These are phyloP conservation scores for Arachis monticola DNA, from an alignment of 331 rosid genomes.

Conservation along the genomic window DNA sequence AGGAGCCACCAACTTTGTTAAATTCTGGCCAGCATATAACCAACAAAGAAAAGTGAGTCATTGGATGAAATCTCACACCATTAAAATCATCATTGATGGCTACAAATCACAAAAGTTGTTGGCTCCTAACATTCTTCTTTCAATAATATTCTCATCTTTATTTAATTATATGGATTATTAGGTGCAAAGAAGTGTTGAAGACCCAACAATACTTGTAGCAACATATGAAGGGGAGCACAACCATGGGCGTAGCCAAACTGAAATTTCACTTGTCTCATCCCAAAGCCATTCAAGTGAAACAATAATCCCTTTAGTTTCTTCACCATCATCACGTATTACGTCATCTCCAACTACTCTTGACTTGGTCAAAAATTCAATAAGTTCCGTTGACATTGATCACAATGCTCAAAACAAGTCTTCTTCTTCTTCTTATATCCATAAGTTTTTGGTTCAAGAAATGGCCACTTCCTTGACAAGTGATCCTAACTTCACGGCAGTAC, in stretches of 20 bases:
- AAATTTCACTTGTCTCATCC: slow-evolving; percentile 39
- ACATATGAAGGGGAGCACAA: slow-evolving; percentile 93
- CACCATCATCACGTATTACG: background rate
- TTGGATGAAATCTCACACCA: too few relatives aligned
- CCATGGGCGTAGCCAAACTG: slow-evolving; percentile 30
- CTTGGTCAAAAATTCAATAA: slow-evolving; percentile 33
- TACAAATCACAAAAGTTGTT: too few relatives aligned
- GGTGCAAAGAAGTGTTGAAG: slow-evolving; percentile 91
- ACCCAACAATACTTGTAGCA: slow-evolving; percentile 73
- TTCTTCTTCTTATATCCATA: slow-evolving; percentile 20
- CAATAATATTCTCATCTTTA: too few relatives aligned
- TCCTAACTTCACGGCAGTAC: slow-evolving; percentile 73
- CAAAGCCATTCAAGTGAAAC: slow-evolving; percentile 20
- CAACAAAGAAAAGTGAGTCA: too few relatives aligned
- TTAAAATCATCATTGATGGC: too few relatives aligned
- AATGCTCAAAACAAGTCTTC: slow-evolving; percentile 10
- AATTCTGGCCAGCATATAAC: too few relatives aligned
- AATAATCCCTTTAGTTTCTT: slow-evolving; percentile 2
- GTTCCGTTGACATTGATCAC: background rate
- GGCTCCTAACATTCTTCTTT: too few relatives aligned
- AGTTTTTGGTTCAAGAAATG: slow-evolving; percentile 71
- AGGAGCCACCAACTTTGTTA: too few relatives aligned
- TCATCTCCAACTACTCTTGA: slow-evolving; percentile 41
- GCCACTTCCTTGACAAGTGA: slow-evolving; percentile 78
- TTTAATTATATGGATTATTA: slow-evolving; percentile 17